Evolutionary conservation across 352 stramenopile species (phyloP), one percentile per base, ranked within the genome.

Genomic region (Phytophthora tentaculata): DNA sequence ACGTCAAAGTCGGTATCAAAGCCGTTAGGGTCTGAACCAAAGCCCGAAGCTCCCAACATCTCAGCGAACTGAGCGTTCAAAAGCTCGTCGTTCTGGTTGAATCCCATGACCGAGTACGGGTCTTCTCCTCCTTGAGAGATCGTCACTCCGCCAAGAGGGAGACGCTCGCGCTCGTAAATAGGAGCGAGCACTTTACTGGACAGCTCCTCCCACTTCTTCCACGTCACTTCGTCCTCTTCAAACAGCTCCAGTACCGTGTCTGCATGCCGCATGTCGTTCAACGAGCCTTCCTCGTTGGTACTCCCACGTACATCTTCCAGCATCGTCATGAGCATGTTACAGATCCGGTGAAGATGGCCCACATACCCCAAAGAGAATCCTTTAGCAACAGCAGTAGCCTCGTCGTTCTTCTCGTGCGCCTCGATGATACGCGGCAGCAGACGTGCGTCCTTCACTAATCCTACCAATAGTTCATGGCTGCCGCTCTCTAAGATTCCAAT

Each of bases 181-280:
- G 84, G 83, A 19, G 76, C 77, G 5, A 96, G 73, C 7, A 91
- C 83, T 32, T 84, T 89, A 17, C 63, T 70, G 54, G 86, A 82
- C 4, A 96, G 69, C 44, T 93, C 85, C 29, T 94, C 84, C 88
- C 88, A 96, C 58, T 90, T 85, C 57, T 76, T 73, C 88, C 88
- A 96, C 59, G 80, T 69, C 10, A 61, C 60, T n/a, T 89, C 74
- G 56, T 96, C 84, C 29, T 85, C 84, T 71, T 95, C 84, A 2
- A 96, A 81, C 53, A 94, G 69, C 59, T 96, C 88, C 9, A 96
- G 52, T 48, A 96, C 84, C 20, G 80, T 83, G 44, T 96, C 88
- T 17, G 84, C 86, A 52, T 96, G 88, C 39, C 86, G 87, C 81
- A 96, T 91, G n/a, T 96, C 88, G 63, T 93, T 91, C 51, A 96